Conservation (phyloP, 139 green algal genomes). For the Chlorella sp. region DNA sequence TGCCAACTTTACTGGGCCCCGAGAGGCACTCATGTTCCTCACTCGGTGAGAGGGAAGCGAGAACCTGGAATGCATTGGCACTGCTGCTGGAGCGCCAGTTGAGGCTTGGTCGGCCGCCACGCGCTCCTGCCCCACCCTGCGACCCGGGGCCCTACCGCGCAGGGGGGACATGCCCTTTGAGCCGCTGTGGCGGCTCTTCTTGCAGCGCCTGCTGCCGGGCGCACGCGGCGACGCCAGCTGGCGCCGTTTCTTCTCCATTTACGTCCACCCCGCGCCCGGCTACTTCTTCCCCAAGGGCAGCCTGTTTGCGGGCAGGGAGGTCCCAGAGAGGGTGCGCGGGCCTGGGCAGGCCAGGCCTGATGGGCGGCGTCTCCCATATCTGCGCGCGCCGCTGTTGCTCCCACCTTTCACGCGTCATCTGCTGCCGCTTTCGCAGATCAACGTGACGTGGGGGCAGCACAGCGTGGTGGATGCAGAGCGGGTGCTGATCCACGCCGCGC, state of each 20-base stretch:
- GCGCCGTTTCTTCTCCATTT: slow-evolving; percentile 34
- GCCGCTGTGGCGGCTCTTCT: slow-evolving; percentile 1
- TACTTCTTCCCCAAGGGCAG: slow-evolving; percentile 13
- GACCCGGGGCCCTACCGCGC: background rate
- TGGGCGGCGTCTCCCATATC: no score
- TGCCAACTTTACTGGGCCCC: no score
- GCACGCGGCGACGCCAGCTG: background rate
- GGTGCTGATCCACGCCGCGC: slow-evolving; percentile 37
- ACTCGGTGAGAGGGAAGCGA: no score
- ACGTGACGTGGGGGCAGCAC: slow-evolving; percentile 37
- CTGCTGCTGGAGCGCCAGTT: no score
- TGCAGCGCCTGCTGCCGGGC: background rate
- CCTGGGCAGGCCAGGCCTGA: no score
- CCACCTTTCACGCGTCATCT: no score
- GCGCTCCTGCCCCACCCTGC: slow-evolving; percentile 34
- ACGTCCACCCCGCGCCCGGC: slow-evolving; percentile 39
- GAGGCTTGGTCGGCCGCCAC: no score
- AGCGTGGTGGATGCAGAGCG: slow-evolving; percentile 39
- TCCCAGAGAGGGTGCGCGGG: no score
- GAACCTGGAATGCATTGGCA: no score
- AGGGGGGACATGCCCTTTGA: background rate
- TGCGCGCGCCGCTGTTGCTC: no score
- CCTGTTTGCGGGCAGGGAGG: slow-evolving; percentile 34
- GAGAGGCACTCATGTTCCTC: slow-evolving; percentile 52
- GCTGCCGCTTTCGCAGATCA: no score